Conservation (phyloP, 1,284 basidiomycete genomes). For the Tilletia walkeri region DNA sequence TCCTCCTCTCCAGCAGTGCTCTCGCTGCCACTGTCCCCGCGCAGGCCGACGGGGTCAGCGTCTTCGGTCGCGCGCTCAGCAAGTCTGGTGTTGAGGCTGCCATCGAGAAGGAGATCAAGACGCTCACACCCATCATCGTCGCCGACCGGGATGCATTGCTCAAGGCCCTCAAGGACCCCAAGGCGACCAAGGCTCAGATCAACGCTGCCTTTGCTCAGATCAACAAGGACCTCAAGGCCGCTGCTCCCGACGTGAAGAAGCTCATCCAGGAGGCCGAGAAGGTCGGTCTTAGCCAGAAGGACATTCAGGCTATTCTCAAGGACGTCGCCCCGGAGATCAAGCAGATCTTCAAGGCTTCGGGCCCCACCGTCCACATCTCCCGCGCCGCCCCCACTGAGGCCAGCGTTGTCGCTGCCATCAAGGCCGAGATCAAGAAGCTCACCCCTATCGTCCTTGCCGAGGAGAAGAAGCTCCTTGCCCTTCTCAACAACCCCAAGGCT, state of each 20-base stretch:
- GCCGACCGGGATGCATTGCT: conserved; percentile 8
- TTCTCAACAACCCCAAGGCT: neutral
- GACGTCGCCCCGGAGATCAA: conserved; percentile 13
- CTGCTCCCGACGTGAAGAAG: conserved; percentile 3
- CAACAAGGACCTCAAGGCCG: conserved; percentile 6
- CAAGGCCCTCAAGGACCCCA: neutral
- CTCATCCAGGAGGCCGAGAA: conserved; percentile 4
- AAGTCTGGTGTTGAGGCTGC: neutral
- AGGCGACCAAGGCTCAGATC: neutral
- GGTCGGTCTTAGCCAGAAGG: conserved; percentile 6
- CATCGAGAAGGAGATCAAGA: conserved; percentile 8
- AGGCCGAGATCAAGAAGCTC: conserved; percentile 10
- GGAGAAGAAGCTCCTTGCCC: neutral
- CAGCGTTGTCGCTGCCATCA: neutral
- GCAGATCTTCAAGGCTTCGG: conserved; percentile 4
- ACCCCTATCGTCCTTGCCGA: conserved; percentile 7
- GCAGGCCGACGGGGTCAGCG: neutral
- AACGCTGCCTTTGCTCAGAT: neutral
- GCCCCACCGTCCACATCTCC: neutral
- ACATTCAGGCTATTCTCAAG: neutral
- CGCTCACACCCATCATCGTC: neutral
- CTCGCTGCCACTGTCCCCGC: conserved; percentile 4
- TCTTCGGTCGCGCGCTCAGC: neutral
- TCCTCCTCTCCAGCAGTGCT: conserved; percentile 14
- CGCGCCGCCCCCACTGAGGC: neutral